Evolutionary conservation across 2,329 filamentous ascomycete genomes (phyloP).

Genomic region (Calonectria montana): DNA sequence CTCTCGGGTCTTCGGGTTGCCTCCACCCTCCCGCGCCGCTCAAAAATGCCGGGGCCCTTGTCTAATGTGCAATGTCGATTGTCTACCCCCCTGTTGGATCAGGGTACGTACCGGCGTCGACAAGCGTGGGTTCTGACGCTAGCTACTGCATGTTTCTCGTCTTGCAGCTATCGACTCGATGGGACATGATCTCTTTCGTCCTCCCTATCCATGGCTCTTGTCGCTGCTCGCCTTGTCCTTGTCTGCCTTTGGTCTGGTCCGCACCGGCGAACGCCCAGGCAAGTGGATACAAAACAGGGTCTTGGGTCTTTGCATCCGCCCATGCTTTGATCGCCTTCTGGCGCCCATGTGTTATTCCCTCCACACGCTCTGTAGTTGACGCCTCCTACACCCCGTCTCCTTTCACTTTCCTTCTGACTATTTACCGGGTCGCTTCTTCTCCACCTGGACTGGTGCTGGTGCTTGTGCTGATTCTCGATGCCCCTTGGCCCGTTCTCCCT

Average conservation of each 20-base stretch:
- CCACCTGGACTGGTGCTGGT: slow-evolving; percentile 36
- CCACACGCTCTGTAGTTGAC: slow-evolving; percentile 27
- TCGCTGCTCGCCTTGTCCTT: slow-evolving; percentile 32
- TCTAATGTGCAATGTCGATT: slow-evolving; percentile 23
- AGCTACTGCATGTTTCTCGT: slow-evolving; percentile 21
- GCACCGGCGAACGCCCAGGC: slow-evolving; percentile 28
- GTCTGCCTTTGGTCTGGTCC: slow-evolving; percentile 35
- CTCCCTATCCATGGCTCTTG: slow-evolving; percentile 35
- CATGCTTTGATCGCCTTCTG: slow-evolving; percentile 41
- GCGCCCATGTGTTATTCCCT: slow-evolving; percentile 31
- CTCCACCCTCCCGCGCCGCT: slow-evolving; percentile 40
- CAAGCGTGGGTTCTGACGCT: slow-evolving; percentile 21
- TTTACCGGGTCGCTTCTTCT: slow-evolving; percentile 27
- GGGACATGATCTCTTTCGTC: not conserved
- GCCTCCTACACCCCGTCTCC: slow-evolving; percentile 28
- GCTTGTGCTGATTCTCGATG: slow-evolving; percentile 37
- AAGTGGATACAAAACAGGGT: slow-evolving; percentile 41
- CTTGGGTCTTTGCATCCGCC: slow-evolving; percentile 34
- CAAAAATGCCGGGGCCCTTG: slow-evolving; percentile 32
- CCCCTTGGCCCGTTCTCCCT: slow-evolving; percentile 19
- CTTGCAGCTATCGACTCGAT: slow-evolving; percentile 34
- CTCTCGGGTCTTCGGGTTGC: slow-evolving; percentile 38
- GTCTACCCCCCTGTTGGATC: slow-evolving; percentile 19
- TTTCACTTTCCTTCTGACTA: slow-evolving; percentile 19
- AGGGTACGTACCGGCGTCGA: slow-evolving; percentile 27